Base-by-base conservation (phyloP, 345 rosid genomes). In the Citrus maxima region DNA sequence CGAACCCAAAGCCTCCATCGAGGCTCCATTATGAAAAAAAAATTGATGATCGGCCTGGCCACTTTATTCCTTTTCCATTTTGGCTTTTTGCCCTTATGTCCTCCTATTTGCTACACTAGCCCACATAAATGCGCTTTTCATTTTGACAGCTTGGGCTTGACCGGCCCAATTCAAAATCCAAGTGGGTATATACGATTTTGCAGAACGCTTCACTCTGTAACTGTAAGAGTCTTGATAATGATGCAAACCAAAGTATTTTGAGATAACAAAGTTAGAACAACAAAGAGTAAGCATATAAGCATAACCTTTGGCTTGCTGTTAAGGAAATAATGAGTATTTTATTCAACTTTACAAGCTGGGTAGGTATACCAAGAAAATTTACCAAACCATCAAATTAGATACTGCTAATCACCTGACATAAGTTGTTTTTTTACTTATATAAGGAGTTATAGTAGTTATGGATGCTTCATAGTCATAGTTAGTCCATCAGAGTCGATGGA, bases 1-100 rank as follows among this genome's bases (percentile, higher is more conserved):
- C 58, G 12, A 54, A 54, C 58, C 58, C 83, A 70, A 81, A 35
- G 51, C 68, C 78, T 75, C 38, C 66, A 24, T 58, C 74, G 74
- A 63, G 64, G 68, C 67, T 14, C 64, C 61, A 3, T 6, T 49
- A 70, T 79, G 40, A 68, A 25, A 18, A 38, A 37, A 38, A 38
- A 5, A 1, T 51, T 51, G 19, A 42, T 42, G 16, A 42, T 42
- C 16, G 4, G 16, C 49, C 4, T 51, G 56, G 6, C 56, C 56
- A 25, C 34, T 51, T 76, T 76, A 55, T 66, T 76, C 65, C 73
- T 25, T 25, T 35, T 65, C 32, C 49, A 34, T 27, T 49, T 61
- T 61, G 5, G 16, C 0, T 22, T 46, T 46, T 46, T 46, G 35
- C 49, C 18, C 10, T 4, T 4, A 8, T 3, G 34, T 27, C n/a